A percentile compares a stretch with the other conserved stretches of the same genome.
phyloP scores from a whole-genome alignment of 31 red algal species.

The Asparagopsis taxiformis region DNA sequence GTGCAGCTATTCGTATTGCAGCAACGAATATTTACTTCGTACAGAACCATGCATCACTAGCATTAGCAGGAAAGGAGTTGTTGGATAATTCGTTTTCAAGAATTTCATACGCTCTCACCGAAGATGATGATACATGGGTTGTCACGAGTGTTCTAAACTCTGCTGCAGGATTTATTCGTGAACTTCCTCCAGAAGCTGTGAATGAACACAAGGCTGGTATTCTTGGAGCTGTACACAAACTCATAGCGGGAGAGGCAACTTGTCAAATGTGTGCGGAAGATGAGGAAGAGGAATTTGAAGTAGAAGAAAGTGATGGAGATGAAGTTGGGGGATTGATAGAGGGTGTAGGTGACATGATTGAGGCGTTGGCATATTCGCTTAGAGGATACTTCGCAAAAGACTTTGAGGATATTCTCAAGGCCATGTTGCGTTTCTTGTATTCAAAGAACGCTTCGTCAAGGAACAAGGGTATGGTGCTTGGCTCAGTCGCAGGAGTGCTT shows the following conservation, averaged over 20 bases:
- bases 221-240: not conserved
- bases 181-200: slow-evolving; percentile 2
- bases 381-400: slow-evolving; percentile 24
- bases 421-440: not conserved
- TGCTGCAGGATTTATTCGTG: slow-evolving; percentile 1
- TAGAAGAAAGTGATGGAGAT: slow-evolving; percentile 1
- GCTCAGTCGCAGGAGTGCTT: slow-evolving; percentile 16
- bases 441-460: not conserved
- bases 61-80: slow-evolving; percentile 15
- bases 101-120: slow-evolving; percentile 3
- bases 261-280: slow-evolving; percentile 10
- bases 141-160: slow-evolving; percentile 21
- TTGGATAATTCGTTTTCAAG: not conserved
- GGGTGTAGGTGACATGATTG: slow-evolving; percentile 4
- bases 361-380: slow-evolving; percentile 9
- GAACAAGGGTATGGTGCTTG: slow-evolving; percentile 18
- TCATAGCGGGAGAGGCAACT: not conserved
- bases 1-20: slow-evolving; percentile 3
- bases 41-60: slow-evolving; percentile 2
- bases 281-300: not conserved
- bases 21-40: not conserved
- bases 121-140: slow-evolving; percentile 32
- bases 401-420: slow-evolving; percentile 2
- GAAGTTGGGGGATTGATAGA: not conserved
- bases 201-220: slow-evolving; percentile 14